Evolutionary conservation across 2,329 filamentous ascomycete genomes (phyloP), one percentile per base, ranked within the genome.

Genomic region (Botrytis squamosa): DNA sequence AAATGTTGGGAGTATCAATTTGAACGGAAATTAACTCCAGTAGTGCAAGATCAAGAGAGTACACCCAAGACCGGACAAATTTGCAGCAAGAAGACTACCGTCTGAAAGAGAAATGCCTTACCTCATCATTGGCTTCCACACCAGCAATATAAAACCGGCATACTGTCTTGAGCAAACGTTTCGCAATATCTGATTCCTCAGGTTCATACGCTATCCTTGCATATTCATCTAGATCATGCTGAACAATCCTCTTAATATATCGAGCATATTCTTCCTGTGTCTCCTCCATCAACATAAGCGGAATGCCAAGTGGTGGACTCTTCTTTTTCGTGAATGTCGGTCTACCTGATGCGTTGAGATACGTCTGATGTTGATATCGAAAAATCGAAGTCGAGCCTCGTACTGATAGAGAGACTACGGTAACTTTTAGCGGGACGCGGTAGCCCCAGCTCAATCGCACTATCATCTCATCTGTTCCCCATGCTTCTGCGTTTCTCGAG

Each of bases 271-370:
- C 68, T 12, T 78, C 74, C 69, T 78, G 75, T 76, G 80, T 79
- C 22, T 78, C 79, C 55, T 77, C 76, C 77, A 81, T 78, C 1
- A 75, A 74, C 49, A 74, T 75, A 16, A 78, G 73, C 10, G 77
- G 78, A 42, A 81, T 80, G 22, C 78, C 79, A 18, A 81, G 74
- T 1, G 80, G 80, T 42, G 78, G 78, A 55, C 79, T 80, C 49
- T 75, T 72, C 67, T 78, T 77, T 65, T 74, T 73, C 14, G 78
- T 75, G 9, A 79, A 63, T 46, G 67, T 75, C 22, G 76, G 76
- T 25, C 69, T 59, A 7, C 70, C 52, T 33, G 63, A 68, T 33
- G 74, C 75, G 33, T 76, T 75, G 20, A 70, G 65, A 18, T 75
- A 71, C 25, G 75, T 75, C 44, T 79, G 71, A 44, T 68, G 68